These are phyloP conservation scores for Dovyalis caffra DNA, from an alignment of 345 rosid genomes.

Conservation along the genomic window DNA sequence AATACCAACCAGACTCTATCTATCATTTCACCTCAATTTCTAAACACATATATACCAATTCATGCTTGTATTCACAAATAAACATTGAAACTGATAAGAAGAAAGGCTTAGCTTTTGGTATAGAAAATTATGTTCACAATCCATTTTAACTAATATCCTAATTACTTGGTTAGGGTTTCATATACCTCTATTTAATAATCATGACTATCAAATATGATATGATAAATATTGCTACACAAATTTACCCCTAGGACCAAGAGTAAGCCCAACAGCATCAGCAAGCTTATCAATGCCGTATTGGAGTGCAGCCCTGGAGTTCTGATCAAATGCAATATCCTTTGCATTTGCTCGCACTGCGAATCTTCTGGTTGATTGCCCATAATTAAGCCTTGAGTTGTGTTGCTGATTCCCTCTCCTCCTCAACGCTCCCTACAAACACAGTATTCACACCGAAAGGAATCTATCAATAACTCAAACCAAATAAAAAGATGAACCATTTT, in stretches of 20 bases:
- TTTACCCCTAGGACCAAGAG: slow-evolving; percentile 97
- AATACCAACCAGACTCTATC: background rate
- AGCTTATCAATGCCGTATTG: slow-evolving; percentile 96
- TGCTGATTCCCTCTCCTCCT: slow-evolving; percentile 51
- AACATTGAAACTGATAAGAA: background rate
- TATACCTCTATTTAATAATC: no score
- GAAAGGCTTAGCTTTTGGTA: background rate
- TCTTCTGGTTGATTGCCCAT: slow-evolving; percentile 44
- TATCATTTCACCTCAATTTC: background rate
- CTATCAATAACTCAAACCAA: background rate
- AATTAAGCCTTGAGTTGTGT: slow-evolving; percentile 52
- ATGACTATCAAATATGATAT: background rate
- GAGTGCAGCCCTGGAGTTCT: slow-evolving; percentile 70
- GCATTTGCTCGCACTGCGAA: slow-evolving; percentile 73
- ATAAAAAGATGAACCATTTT: background rate
- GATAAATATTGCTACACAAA: background rate
- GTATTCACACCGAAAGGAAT: no score
- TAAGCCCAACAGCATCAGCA: slow-evolving; percentile 87
- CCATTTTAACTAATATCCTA: no score
- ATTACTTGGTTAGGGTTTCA: no score
- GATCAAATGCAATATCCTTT: slow-evolving; percentile 90
- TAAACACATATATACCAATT: background rate
- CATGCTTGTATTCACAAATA: background rate
- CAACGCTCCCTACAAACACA: slow-evolving; percentile 13
- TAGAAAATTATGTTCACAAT: no score